phyloP scores from a whole-genome alignment of 441 rosid species.

The Pelargonium fulgidum region DNA sequence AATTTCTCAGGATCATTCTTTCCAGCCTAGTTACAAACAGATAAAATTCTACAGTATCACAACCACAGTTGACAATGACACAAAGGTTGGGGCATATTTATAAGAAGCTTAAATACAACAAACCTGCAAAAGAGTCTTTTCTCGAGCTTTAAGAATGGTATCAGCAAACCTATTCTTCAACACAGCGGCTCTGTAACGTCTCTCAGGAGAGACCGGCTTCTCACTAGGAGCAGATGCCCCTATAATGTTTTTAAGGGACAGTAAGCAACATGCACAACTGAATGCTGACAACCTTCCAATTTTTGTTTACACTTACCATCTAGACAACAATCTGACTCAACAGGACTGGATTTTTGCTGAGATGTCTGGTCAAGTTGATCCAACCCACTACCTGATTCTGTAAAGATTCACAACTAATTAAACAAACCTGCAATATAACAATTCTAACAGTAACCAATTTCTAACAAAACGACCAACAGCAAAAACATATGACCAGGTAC shows the following conservation, averaged over 20 bases:
- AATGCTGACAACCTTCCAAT: constrained; percentile 14
- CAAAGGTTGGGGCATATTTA: constrained; percentile 7
- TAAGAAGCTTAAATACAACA: neutral
- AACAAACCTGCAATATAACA: neutral
- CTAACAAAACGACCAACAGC: neutral
- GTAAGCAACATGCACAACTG: constrained; percentile 27
- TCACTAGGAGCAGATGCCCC: constrained; percentile 44
- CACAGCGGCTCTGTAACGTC: constrained; percentile 56
- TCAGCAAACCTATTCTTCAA: constrained; percentile 64
- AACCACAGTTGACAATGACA: constrained; percentile 11
- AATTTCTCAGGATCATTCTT: constrained; percentile 59
- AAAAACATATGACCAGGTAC: neutral
- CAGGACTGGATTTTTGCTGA: constrained; percentile 41
- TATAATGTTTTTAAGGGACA: constrained; percentile 27
- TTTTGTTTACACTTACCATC: constrained; percentile 42
- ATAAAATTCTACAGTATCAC: constrained; percentile 14
- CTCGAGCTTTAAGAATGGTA: constrained; percentile 64
- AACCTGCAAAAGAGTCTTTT: constrained; percentile 56
- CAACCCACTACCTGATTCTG: constrained; percentile 41
- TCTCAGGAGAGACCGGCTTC: constrained; percentile 52
- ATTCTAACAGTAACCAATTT: neutral
- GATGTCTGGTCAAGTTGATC: constrained; percentile 49
- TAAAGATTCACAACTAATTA: constrained; percentile 13
- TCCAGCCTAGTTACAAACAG: constrained; percentile 35
- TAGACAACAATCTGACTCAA: constrained; percentile 41